Evolutionary conservation across 164 flowering plant genomes (phyloP).

Genomic region (Malania oleifera): DNA sequence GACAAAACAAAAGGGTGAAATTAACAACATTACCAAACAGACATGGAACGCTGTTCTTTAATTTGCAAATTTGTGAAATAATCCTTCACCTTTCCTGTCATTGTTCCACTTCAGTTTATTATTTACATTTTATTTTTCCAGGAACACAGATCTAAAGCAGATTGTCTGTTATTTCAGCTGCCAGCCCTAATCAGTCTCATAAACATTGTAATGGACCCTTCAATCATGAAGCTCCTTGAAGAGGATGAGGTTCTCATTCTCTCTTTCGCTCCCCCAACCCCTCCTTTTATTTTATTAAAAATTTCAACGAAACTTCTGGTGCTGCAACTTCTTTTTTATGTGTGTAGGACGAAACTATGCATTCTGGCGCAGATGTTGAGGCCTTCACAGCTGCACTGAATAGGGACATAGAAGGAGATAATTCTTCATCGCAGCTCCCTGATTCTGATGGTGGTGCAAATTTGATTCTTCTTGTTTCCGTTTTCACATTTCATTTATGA

Average conservation of each 20-base stretch:
- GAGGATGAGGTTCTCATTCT: conserved; percentile 70
- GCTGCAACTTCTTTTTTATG: background rate
- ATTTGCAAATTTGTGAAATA: too few species aligned
- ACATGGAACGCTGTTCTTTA: too few species aligned
- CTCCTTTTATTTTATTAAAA: background rate
- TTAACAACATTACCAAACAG: too few species aligned
- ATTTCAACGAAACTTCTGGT: background rate
- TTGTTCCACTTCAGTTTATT: too few species aligned
- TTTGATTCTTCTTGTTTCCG: background rate
- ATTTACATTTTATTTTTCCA: too few species aligned
- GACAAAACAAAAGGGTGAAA: too few species aligned
- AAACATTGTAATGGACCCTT: conserved; percentile 52
- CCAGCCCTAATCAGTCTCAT: background rate
- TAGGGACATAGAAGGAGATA: conserved; percentile 76
- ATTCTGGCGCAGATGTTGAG: conserved; percentile 93
- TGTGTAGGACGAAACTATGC: conserved; percentile 75
- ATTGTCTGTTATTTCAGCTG: background rate
- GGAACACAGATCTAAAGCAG: too few species aligned
- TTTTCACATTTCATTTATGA: background rate
- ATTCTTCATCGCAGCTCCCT: conserved; percentile 36
- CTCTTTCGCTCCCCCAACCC: background rate
- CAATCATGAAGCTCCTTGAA: conserved; percentile 85
- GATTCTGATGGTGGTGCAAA: conserved; percentile 37
- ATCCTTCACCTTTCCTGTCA: too few species aligned
- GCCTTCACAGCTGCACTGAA: conserved; percentile 89